Evolutionary conservation across 1,284 basidiomycete species (phyloP).

Genomic region (Volvariella surrecta): DNA sequence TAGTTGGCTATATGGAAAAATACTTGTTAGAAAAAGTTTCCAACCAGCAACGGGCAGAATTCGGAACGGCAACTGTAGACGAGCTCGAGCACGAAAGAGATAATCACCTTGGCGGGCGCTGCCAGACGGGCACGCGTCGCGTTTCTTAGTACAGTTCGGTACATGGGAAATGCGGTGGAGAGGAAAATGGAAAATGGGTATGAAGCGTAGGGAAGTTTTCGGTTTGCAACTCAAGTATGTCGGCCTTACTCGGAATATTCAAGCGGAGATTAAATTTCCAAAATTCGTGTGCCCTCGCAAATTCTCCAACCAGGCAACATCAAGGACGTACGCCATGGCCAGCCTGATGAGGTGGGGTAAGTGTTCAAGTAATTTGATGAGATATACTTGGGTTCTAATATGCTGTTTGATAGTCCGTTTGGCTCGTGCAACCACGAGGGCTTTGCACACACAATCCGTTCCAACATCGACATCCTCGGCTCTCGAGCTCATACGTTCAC

Average conservation of each 20-base stretch:
- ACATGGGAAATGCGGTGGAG: conserved; percentile 59
- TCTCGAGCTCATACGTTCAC: conserved; percentile 64
- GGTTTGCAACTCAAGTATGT: conserved; percentile 20
- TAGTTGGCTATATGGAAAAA: conserved; percentile 31
- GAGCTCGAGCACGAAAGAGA: conserved; percentile 8
- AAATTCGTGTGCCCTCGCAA: conserved; percentile 23
- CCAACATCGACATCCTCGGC: conserved; percentile 39
- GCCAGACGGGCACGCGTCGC: conserved; percentile 68
- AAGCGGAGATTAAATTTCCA: conserved; percentile 18
- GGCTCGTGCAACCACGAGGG: conserved; percentile 13
- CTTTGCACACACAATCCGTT: conserved; percentile 22
- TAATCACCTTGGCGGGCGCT: conserved; percentile 51
- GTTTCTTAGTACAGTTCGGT: conserved; percentile 83
- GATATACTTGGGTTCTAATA: not conserved
- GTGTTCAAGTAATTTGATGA: conserved; percentile 7
- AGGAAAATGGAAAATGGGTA: conserved; percentile 32
- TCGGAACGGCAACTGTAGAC: conserved; percentile 7
- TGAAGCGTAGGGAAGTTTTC: conserved; percentile 30
- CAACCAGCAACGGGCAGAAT: conserved; percentile 12
- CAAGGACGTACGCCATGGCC: conserved; percentile 17
- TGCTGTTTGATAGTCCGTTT: conserved; percentile 11
- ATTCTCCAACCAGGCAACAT: conserved; percentile 14
- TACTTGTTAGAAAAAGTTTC: conserved; percentile 20
- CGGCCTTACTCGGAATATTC: conserved; percentile 38
- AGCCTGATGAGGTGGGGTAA: conserved; percentile 21